Conservation (phyloP, 306 rosid genomes). For the Pueraria montana region DNA sequence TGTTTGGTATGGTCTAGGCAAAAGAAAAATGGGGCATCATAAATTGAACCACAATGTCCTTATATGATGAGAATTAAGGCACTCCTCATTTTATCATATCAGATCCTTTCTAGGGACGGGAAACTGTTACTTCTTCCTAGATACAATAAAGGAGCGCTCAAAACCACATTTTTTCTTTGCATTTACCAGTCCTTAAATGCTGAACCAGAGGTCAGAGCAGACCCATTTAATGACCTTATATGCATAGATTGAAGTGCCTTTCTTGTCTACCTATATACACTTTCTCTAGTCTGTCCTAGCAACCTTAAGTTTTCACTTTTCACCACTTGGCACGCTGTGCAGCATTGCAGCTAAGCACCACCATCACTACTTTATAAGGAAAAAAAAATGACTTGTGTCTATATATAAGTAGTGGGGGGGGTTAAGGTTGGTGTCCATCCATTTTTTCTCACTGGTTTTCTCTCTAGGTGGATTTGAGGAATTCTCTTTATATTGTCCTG, state of each 20-base stretch:
- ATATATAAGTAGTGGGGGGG: slow-evolving; percentile 44
- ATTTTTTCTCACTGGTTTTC: background rate
- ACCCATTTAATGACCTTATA: slow-evolving; percentile 53
- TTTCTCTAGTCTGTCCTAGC: slow-evolving; percentile 35
- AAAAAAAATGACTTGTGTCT: slow-evolving; percentile 16
- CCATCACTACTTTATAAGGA: slow-evolving; percentile 40
- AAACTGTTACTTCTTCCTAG: slow-evolving; percentile 53
- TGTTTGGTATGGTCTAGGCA: slow-evolving; percentile 31
- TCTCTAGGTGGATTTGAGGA: background rate
- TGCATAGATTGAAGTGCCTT: slow-evolving; percentile 41
- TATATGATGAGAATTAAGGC: slow-evolving; percentile 45
- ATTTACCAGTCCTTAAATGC: slow-evolving; percentile 51
- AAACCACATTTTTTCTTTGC: slow-evolving; percentile 42
- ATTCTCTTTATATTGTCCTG: background rate
- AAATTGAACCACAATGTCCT: slow-evolving; percentile 39
- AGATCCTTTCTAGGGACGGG: slow-evolving; percentile 54
- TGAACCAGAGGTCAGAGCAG: slow-evolving; percentile 53
- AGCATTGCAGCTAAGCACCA: slow-evolving; percentile 40
- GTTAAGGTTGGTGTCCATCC: slow-evolving; percentile 16
- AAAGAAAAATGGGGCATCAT: slow-evolving; percentile 50
- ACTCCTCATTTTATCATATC: slow-evolving; percentile 47
- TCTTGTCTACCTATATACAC: slow-evolving; percentile 16
- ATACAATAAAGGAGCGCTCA: slow-evolving; percentile 48
- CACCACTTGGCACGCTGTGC: slow-evolving; percentile 64
- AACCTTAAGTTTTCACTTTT: slow-evolving; percentile 56